Conservation (phyloP, 495 filamentous ascomycete species). For the Rhypophila decipiens region DNA sequence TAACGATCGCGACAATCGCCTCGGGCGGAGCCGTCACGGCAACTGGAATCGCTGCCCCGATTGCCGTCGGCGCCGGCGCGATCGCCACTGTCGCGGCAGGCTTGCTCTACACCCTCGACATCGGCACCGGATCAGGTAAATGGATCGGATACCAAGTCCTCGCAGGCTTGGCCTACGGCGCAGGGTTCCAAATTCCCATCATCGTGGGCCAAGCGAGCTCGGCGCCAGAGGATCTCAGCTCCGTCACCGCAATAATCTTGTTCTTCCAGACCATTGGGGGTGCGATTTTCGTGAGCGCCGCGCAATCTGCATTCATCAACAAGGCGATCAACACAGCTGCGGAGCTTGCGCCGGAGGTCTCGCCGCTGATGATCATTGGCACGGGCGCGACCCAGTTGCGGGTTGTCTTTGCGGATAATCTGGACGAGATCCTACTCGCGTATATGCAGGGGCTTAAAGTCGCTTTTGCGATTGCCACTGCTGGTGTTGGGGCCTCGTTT, state of each 20-base stretch:
- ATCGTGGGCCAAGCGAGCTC: conserved; percentile 52
- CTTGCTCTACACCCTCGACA: conserved; percentile 43
- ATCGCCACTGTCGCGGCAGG: conserved; percentile 51
- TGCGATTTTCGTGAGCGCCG: conserved; percentile 41
- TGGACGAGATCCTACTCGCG: conserved; percentile 46
- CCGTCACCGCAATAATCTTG: conserved; percentile 40
- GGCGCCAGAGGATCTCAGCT: conserved; percentile 23
- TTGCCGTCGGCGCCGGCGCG: conserved; percentile 42
- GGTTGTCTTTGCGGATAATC: conserved; percentile 28
- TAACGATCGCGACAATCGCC: conserved; percentile 40
- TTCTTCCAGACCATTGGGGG: conserved; percentile 49
- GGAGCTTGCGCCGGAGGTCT: conserved; percentile 32
- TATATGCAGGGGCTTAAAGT: conserved; percentile 55
- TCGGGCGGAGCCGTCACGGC: conserved; percentile 41
- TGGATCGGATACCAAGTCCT: conserved; percentile 59
- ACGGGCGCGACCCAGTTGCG: conserved; percentile 36
- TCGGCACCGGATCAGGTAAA: conserved; percentile 33
- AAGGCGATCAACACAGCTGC: conserved; percentile 28
- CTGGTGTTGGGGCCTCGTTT: conserved; percentile 14
- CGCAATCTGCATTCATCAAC: conserved; percentile 45
- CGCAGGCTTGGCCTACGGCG: conserved; percentile 45
- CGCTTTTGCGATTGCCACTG: conserved; percentile 38
- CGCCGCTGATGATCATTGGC: conserved; percentile 33
- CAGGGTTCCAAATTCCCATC: conserved; percentile 45
- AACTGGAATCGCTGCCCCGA: conserved; percentile 47